Conservation (phyloP, 108 stramenopile genomes). For the Pseudonitzschia multistriata region DNA sequence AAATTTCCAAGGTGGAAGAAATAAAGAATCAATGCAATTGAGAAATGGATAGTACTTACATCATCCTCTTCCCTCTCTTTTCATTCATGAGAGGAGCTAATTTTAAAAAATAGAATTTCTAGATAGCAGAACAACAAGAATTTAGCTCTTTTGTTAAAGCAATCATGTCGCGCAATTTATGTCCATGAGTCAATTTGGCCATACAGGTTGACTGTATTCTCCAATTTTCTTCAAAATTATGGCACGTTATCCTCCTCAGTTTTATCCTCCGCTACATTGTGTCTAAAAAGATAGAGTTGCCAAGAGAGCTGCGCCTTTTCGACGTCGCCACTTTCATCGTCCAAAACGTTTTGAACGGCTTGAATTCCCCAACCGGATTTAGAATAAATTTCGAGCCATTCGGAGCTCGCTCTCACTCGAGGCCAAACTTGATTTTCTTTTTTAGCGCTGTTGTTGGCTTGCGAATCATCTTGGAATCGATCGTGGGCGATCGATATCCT, state of each 20-base stretch:
- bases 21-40: too few relatives aligned
- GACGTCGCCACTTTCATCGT: not conserved
- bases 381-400: conserved; percentile 46
- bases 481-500: conserved; percentile 28
- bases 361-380: conserved; percentile 69
- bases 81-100: too few relatives aligned
- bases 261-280: conserved; percentile 20
- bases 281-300: conserved; percentile 60
- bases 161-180: too few relatives aligned
- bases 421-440: conserved; percentile 30
- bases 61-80: too few relatives aligned
- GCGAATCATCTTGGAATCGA: not conserved
- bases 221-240: not conserved
- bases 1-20: too few relatives aligned
- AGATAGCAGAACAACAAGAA: too few relatives aligned
- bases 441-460: not conserved
- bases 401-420: conserved; percentile 36
- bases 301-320: conserved; percentile 24
- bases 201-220: not conserved
- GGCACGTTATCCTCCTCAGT: not conserved
- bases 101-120: too few relatives aligned
- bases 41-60: too few relatives aligned
- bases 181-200: too few relatives aligned
- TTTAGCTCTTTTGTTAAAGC: too few relatives aligned
- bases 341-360: conserved; percentile 25